These are phyloP conservation scores for Paraurostyla sp. DNA, from an alignment of 73 alveolate genomes.

Conservation along the genomic window DNA sequence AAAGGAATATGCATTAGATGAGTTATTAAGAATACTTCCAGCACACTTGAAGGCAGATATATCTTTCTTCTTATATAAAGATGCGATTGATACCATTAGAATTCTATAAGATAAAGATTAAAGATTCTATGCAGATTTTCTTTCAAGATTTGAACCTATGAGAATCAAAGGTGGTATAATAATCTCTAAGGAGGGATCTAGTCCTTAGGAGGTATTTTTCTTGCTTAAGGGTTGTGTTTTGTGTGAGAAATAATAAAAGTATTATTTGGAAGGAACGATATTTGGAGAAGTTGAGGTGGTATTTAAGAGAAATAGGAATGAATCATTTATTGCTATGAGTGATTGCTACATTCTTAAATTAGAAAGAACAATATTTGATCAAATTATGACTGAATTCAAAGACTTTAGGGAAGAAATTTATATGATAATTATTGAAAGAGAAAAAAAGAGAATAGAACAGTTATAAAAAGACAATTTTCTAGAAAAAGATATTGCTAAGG, in stretches of 20 bases:
- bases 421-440: slow-evolving; percentile 48
- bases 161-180: slow-evolving; percentile 53
- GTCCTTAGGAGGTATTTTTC: slow-evolving; percentile 62
- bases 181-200: slow-evolving; percentile 23
- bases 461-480: background rate
- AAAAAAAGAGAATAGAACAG: slow-evolving; percentile 23
- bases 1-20: slow-evolving; percentile 37
- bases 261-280: slow-evolving; percentile 40
- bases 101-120: slow-evolving; percentile 18
- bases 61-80: slow-evolving; percentile 51
- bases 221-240: slow-evolving; percentile 51
- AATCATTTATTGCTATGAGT: slow-evolving; percentile 41
- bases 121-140: slow-evolving; percentile 45
- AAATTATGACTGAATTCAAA: slow-evolving; percentile 56
- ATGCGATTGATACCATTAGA: slow-evolving; percentile 48
- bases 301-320: slow-evolving; percentile 19
- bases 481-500: background rate
- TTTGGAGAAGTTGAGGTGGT: slow-evolving; percentile 64
- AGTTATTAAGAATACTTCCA: slow-evolving; percentile 44
- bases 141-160: slow-evolving; percentile 54
- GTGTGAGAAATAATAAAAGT: background rate
- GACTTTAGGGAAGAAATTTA: slow-evolving; percentile 54
- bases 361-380: slow-evolving; percentile 33
- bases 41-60: slow-evolving; percentile 58
- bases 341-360: slow-evolving; percentile 64